These are phyloP conservation scores for Leccinum truebloodii DNA, from an alignment of 768 basidiomycete genomes.

Conservation along the genomic window DNA sequence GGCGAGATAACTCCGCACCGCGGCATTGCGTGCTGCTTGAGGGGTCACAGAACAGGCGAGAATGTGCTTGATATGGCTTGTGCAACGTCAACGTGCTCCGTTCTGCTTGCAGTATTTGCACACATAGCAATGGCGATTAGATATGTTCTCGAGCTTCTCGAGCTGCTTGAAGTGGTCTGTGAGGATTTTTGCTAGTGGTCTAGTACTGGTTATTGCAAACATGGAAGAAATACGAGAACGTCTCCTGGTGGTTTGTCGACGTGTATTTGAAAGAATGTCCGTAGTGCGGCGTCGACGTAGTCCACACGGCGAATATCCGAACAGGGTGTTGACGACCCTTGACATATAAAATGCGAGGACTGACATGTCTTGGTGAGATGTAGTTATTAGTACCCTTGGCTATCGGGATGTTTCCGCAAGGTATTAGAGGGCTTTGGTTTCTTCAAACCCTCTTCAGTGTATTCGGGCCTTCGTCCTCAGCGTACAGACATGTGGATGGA, in stretches of 20 bases:
- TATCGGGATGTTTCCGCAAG: constrained; percentile 79
- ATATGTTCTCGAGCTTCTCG: no score
- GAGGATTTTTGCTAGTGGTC: no score
- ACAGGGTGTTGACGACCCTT: constrained; percentile 94
- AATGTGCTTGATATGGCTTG: no score
- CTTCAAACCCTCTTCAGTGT: constrained; percentile 19
- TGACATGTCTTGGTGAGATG: constrained; percentile 30
- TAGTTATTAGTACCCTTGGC: constrained; percentile 53
- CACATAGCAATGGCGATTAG: no score
- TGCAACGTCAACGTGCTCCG: no score
- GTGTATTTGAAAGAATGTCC: constrained; percentile 95
- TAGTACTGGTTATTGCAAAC: constrained; percentile 33
- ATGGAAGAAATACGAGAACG: constrained; percentile 71
- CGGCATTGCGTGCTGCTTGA: no score
- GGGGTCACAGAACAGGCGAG: no score
- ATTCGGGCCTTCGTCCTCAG: constrained; percentile 31
- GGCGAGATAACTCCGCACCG: no score
- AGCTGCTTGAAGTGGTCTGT: no score
- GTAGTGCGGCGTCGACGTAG: constrained; percentile 80
- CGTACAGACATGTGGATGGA: constrained; percentile 17
- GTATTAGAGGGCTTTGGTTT: constrained; percentile 12
- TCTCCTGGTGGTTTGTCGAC: constrained; percentile 78
- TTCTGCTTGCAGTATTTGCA: no score
- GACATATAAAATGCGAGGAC: constrained; percentile 87
- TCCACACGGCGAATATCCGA: constrained; percentile 50